Percentiles rank a stretch among this genome's conserved stretches.
phyloP scores from a whole-genome alignment of 805 yeast genomes.

The Candida jianshihensis region DNA sequence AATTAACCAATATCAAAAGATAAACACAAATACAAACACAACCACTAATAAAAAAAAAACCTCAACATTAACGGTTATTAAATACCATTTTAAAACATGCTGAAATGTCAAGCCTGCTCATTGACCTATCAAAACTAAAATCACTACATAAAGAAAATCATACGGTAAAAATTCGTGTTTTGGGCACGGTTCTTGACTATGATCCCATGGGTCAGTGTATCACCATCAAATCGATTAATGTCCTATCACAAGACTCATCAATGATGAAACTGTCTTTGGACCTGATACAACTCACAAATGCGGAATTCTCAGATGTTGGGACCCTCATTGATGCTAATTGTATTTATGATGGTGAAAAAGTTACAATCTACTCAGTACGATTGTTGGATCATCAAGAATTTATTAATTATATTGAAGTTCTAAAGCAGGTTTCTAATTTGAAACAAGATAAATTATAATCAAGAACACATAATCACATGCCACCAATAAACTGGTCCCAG shows the following conservation, averaged over 20 bases:
- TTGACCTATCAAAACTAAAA: conserved; percentile 5
- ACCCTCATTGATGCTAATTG: conserved; percentile 15
- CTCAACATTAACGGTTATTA: too few species aligned
- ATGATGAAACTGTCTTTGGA: conserved; percentile 9
- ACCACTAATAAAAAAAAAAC: too few species aligned
- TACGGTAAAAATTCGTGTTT: conserved; percentile 13
- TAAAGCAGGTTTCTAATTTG: conserved; percentile 4
- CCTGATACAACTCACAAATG: conserved; percentile 4
- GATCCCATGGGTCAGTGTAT: conserved; percentile 11
- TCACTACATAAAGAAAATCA: conserved; percentile 7
- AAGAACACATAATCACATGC: conserved; percentile 3
- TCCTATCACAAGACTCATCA: conserved; percentile 4
- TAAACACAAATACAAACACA: too few species aligned
- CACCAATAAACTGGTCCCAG: conserved; percentile 59
- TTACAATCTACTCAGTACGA: conserved; percentile 5
- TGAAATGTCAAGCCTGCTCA: conserved; percentile 13
- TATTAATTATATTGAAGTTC: neutral
- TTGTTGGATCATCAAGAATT: neutral
- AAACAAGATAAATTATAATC: conserved; percentile 6
- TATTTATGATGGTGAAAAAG: conserved; percentile 10
- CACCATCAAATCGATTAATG: conserved; percentile 9
- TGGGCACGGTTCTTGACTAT: conserved; percentile 16
- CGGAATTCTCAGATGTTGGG: conserved; percentile 14
- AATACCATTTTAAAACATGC: neutral
- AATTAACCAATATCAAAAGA: too few species aligned